These are phyloP conservation scores for Avicennia marina DNA, from an alignment of 257 asterid species.

Conservation along the genomic window DNA sequence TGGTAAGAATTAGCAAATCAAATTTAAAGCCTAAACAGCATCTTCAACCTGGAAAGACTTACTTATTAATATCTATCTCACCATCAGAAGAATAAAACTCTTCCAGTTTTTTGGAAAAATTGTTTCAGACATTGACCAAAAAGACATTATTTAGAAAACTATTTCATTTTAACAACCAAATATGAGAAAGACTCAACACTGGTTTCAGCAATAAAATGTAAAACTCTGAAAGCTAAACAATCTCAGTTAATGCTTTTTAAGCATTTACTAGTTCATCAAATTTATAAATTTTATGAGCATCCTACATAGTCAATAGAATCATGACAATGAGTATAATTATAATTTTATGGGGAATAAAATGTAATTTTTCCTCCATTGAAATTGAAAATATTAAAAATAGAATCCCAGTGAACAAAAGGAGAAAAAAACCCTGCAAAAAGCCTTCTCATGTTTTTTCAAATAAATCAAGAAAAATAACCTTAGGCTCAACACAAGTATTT, in stretches of 20 bases:
- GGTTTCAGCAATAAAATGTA: background rate
- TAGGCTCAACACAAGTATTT: no score
- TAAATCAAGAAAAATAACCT: no score
- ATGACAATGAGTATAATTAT: no score
- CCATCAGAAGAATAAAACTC: background rate
- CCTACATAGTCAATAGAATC: no score
- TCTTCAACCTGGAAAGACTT: background rate
- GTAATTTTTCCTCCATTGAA: no score
- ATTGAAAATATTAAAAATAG: no score
- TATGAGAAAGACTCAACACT: background rate
- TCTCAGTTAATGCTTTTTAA: background rate
- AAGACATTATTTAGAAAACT: background rate
- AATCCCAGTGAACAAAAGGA: no score
- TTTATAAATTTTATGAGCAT: background rate
- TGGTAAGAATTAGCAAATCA: background rate
- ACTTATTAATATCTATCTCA: background rate
- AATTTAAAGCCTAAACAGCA: background rate
- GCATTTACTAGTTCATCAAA: background rate
- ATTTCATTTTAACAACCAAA: slow-evolving; percentile 6
- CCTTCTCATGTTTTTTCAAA: no score
- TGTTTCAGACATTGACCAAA: background rate
- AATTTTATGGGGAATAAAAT: no score
- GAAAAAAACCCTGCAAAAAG: no score
- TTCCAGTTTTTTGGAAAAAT: background rate
- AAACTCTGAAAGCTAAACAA: slow-evolving; percentile 3